These are phyloP conservation scores for Boletus reticulatus DNA, from an alignment of 768 basidiomycete species.

Conservation along the genomic window DNA sequence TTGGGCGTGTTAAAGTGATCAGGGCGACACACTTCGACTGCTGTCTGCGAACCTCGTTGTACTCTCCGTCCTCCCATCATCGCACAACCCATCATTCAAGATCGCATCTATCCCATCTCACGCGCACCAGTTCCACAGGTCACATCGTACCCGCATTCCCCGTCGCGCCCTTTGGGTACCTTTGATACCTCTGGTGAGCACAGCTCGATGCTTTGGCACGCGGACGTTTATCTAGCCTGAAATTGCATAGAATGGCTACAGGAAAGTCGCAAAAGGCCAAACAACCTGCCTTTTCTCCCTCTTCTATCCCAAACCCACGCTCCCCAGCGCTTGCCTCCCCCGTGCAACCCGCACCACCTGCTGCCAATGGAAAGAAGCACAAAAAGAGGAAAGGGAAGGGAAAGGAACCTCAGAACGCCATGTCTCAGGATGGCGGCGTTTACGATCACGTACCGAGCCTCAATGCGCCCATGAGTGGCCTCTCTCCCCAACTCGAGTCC, in stretches of 20 bases:
- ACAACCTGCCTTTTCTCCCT: constrained; percentile 9
- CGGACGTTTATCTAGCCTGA: constrained; percentile 16
- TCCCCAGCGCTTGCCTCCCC: constrained; percentile 5
- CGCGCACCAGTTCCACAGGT: not conserved
- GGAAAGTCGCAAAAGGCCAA: constrained; percentile 30
- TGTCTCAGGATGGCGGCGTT: constrained; percentile 14
- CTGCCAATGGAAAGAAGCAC: constrained; percentile 35
- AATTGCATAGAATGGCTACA: constrained; percentile 26
- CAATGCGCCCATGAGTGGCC: constrained; percentile 31
- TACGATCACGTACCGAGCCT: constrained; percentile 26
- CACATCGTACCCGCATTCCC: not conserved
- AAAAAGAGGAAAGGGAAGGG: constrained; percentile 49
- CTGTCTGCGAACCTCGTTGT: constrained; percentile 16
- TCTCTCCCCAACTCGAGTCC: constrained; percentile 49
- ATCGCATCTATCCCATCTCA: constrained; percentile 11
- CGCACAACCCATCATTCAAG: constrained; percentile 12
- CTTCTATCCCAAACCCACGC: constrained; percentile 6
- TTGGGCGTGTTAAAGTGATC: constrained; percentile 34
- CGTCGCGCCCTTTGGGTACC: not conserved
- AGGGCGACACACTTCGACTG: constrained; percentile 16
- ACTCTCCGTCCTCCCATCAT: constrained; percentile 21
- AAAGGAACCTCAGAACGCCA: constrained; percentile 19
- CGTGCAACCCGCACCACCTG: constrained; percentile 6
- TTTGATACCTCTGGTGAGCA: constrained; percentile 17
- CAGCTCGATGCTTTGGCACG: not conserved